Evolutionary conservation across 495 filamentous ascomycete genomes (phyloP), one percentile per base, ranked within the genome.

Genomic region (Penicillium simplicissimum): DNA sequence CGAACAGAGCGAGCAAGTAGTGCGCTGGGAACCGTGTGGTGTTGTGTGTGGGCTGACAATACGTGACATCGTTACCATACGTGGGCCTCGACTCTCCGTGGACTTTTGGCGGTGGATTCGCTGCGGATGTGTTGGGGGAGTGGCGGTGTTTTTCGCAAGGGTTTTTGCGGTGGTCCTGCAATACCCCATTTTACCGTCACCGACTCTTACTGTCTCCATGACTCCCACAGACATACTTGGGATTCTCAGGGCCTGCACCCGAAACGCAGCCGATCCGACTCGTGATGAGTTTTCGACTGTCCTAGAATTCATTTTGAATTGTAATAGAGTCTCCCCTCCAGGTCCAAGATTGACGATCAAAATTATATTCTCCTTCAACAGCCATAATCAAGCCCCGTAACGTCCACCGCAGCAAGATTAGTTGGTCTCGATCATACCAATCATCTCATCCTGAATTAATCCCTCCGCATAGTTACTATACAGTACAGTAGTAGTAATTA

Each of bases 41-140:
- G 48, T 31, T 52, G 51, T 51, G 55, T 47, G 62, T 55, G 60
- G 51, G 58, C 35, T 33, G 52, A 47, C 60, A 57, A 61, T 67
- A 67, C 64, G 55, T 63, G 52, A 67, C 65, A 52, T 17, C 5
- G 33, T 19, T 53, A 53, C 51, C 51, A 53, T 53, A 52, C 47
- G 6, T 25, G 53, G 57, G 43, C 53, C 62, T 64, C 52, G 58
- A 57, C 53, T 57, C 36, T 7, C 5, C 2, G 23, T 10, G 17
- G 47, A 25, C 47, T 33, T 33, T 40, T n/a, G 36, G 23, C 36
- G n/a, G 40, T 42, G 40, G 40, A 42, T 19, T 42, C 8, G n/a
- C n/a, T 19, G 40, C n/a, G 40, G 40, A 42, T 42, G 38, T 19
- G 19, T 45, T 45, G 2, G 42, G 40, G 40, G 6, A 42, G 42